Evolutionary conservation across 2,329 filamentous ascomycete species (phyloP).

Genomic region (Neofusicoccum parvum): DNA sequence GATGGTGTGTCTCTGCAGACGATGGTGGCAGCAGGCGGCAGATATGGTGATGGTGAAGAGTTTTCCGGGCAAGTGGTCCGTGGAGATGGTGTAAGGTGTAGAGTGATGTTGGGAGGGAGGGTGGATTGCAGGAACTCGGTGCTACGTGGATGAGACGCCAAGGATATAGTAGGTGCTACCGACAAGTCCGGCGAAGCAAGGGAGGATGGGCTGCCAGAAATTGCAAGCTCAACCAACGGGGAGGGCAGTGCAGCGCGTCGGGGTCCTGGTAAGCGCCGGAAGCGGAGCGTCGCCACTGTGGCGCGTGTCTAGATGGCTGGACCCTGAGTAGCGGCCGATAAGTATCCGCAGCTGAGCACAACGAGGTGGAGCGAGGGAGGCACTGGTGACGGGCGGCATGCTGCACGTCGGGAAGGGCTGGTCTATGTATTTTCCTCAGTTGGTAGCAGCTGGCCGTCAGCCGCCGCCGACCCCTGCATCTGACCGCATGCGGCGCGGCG

Average conservation of each 20-base stretch:
- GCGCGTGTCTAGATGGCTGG: not conserved
- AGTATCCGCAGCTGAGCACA: not conserved
- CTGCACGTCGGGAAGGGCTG: not conserved
- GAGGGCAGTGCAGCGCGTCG: not conserved
- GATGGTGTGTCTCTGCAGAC: not conserved
- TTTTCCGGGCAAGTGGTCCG: too few relatives aligned
- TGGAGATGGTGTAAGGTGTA: not conserved
- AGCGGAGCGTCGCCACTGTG: slow-evolving; percentile 8
- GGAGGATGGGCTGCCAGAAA: not conserved
- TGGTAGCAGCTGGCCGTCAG: not conserved
- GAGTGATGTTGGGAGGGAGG: not conserved
- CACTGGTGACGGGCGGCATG: not conserved
- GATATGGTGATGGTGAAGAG: not conserved
- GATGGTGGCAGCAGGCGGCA: not conserved
- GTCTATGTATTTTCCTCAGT: slow-evolving; percentile 9
- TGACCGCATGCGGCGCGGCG: slow-evolving; percentile 14
- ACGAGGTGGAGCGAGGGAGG: not conserved
- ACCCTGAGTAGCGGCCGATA: not conserved
- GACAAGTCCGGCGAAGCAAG: not conserved
- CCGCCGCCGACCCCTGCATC: slow-evolving; percentile 3
- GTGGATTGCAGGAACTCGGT: not conserved
- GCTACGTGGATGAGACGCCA: slow-evolving; percentile 12
- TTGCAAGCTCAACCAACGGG: slow-evolving; percentile 1
- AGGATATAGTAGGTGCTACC: not conserved
- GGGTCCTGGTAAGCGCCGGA: not conserved